A percentile compares a stretch with the other conserved stretches of the same genome.
phyloP scores from a whole-genome alignment of 1,284 basidiomycete species.

The Lentinula novae-zelandiae region DNA sequence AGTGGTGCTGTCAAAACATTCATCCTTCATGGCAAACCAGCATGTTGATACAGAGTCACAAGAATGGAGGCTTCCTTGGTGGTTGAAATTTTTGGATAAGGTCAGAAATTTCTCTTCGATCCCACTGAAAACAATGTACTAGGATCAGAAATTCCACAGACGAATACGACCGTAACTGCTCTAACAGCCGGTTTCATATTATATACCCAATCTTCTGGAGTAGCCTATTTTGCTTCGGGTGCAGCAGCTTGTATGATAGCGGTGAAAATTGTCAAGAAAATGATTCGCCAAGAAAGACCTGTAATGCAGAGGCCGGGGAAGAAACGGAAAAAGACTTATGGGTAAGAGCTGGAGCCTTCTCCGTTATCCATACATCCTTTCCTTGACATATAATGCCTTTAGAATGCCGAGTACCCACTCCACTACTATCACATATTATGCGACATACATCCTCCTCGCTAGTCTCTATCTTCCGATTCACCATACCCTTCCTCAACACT shows the following conservation, averaged over 20 bases:
- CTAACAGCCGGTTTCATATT: constrained; percentile 56
- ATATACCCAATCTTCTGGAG: constrained; percentile 66
- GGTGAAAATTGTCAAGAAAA: constrained; percentile 67
- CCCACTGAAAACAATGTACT: neutral
- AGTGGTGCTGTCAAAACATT: no score
- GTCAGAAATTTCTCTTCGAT: constrained; percentile 17
- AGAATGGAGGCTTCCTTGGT: constrained; percentile 15
- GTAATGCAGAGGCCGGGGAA: constrained; percentile 29
- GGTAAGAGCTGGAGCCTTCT: constrained; percentile 38
- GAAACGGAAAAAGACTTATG: constrained; percentile 52
- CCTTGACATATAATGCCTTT: neutral
- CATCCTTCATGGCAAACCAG: neutral
- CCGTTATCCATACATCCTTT: constrained; percentile 1
- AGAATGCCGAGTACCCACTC: constrained; percentile 92
- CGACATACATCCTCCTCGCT: constrained; percentile 62
- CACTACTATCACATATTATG: constrained; percentile 70
- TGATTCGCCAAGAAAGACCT: constrained; percentile 74
- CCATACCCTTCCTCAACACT: constrained; percentile 37
- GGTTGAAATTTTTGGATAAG: constrained; percentile 30
- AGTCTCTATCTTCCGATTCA: constrained; percentile 50
- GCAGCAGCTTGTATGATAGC: constrained; percentile 58
- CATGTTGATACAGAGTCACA: neutral
- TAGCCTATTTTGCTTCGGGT: constrained; percentile 65
- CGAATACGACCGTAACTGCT: constrained; percentile 48
- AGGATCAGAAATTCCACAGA: constrained; percentile 23